These are phyloP conservation scores for Russula sp. DNA, from an alignment of 768 basidiomycete species.

Conservation along the genomic window DNA sequence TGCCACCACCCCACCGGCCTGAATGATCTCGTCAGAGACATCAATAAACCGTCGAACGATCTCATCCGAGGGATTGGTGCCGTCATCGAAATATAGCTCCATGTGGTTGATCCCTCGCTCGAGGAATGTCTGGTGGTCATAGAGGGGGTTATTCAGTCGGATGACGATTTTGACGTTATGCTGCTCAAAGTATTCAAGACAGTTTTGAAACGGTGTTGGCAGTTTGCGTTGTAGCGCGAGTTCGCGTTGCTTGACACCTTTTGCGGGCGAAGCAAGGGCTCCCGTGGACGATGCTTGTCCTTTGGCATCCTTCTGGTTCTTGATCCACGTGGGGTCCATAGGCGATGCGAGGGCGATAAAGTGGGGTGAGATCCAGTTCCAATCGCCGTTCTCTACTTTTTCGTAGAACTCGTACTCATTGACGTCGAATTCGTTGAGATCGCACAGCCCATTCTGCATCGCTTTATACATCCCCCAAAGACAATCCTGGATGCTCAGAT, in stretches of 20 bases:
- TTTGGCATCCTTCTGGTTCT: constrained; percentile 66
- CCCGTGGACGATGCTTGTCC: constrained; percentile 45
- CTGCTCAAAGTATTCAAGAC: constrained; percentile 88
- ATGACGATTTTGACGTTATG: constrained; percentile 86
- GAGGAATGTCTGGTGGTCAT: constrained; percentile 74
- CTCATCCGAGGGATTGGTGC: constrained; percentile 94
- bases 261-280: constrained; percentile 26
- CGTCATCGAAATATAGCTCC: constrained; percentile 96
- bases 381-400: constrained; percentile 92
- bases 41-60: constrained; percentile 91
- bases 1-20: constrained; percentile 74
- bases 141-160: constrained; percentile 88
- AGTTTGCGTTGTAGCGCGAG: constrained; percentile 71
- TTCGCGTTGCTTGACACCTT: constrained; percentile 32
- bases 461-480: constrained; percentile 85
- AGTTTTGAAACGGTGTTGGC: constrained; percentile 78
- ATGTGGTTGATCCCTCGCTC: constrained; percentile 83
- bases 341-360: constrained; percentile 96
- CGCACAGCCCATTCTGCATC: constrained; percentile 87
- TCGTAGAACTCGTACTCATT: constrained; percentile 94
- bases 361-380: constrained; percentile 91
- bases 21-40: constrained; percentile 71
- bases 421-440: constrained; percentile 90
- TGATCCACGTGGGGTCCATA: constrained; percentile 74
- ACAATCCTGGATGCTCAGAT: constrained; percentile 89